A percentile compares a stretch with the other conserved stretches of the same genome.
phyloP scores from a whole-genome alignment of 371 early-diverging fungal genomes.

The Mucor saturninus region DNA sequence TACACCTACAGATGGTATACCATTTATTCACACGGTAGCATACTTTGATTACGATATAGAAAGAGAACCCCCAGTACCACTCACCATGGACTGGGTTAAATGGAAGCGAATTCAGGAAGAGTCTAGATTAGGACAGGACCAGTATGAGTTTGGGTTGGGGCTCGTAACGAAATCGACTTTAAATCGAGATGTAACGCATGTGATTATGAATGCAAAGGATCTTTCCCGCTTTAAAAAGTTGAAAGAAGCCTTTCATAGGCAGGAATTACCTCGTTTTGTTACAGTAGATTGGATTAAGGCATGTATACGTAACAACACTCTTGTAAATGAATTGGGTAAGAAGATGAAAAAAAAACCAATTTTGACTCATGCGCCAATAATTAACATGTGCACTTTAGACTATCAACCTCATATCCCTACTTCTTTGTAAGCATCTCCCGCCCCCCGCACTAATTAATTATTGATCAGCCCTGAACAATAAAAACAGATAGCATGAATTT shows the following conservation, averaged over 20 bases:
- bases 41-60: conserved; percentile 32
- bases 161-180: not conserved
- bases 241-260: conserved; percentile 18
- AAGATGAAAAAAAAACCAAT: not conserved
- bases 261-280: conserved; percentile 32
- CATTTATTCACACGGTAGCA: conserved; percentile 28
- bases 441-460: too few relatives aligned
- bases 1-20: not conserved
- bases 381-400: not conserved
- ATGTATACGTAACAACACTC: not conserved
- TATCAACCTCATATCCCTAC: conserved; percentile 3
- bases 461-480: too few relatives aligned
- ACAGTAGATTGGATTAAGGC: conserved; percentile 20
- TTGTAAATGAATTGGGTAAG: conserved; percentile 10
- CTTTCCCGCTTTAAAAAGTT: conserved; percentile 22
- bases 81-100: conserved; percentile 23
- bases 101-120: conserved; percentile 28
- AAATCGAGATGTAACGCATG: conserved; percentile 38
- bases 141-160: conserved; percentile 36
- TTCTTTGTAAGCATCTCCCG: not conserved
- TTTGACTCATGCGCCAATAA: not conserved
- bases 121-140: conserved; percentile 7
- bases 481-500: too few relatives aligned
- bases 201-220: conserved; percentile 32
- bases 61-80: conserved; percentile 7